Evolutionary conservation across 148 eudicot species (phyloP).

Genomic region (Nepenthes mirabilis): DNA sequence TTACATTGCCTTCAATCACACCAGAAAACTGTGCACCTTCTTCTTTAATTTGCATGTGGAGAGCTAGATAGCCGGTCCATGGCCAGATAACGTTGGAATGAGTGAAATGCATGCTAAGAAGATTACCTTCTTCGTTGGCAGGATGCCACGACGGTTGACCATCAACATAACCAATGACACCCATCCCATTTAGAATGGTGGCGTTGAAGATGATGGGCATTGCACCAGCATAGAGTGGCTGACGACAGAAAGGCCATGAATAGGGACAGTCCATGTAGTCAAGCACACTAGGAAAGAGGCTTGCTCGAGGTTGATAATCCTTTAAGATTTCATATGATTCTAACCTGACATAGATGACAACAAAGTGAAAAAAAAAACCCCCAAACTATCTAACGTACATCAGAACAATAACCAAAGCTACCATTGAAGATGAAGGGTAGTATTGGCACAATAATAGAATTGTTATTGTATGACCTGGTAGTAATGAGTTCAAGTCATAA

Average conservation of each 20-base stretch:
- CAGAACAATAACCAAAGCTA: neutral
- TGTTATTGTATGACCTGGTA: too few relatives aligned
- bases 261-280: constrained; percentile 93
- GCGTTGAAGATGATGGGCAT: constrained; percentile 94
- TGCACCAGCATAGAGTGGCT: constrained; percentile 96
- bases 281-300: constrained; percentile 75
- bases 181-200: constrained; percentile 95
- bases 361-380: neutral
- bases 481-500: too few relatives aligned
- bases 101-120: constrained; percentile 74
- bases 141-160: constrained; percentile 86
- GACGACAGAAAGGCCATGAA: constrained; percentile 96
- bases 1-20: constrained; percentile 80
- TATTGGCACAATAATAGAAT: too few relatives aligned
- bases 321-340: constrained; percentile 84
- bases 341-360: constrained; percentile 43
- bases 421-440: too few relatives aligned
- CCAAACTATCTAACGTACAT: neutral
- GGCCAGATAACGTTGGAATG: constrained; percentile 95
- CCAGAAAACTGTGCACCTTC: constrained; percentile 89
- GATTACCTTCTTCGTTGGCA: constrained; percentile 76
- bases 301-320: constrained; percentile 77
- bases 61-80: constrained; percentile 91
- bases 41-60: constrained; percentile 96
- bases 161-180: constrained; percentile 74